Evolutionary conservation across 805 yeast species (phyloP).

Genomic region (Ogataea chonburiensis): DNA sequence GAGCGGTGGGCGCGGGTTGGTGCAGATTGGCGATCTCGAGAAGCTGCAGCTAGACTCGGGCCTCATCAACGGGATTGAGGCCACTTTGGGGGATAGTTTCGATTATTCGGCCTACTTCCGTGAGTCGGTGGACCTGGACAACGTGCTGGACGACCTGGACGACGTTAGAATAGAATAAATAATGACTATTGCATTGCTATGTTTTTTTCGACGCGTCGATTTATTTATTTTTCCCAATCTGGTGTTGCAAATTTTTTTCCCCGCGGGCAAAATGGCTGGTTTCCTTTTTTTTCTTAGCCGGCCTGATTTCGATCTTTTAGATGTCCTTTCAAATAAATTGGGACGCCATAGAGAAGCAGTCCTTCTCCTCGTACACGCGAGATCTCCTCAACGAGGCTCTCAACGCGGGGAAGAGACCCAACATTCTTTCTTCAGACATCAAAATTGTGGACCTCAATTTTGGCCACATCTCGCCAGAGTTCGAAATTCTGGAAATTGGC

Average conservation of each 20-base stretch:
- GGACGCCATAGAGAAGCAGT: slow-evolving; percentile 67
- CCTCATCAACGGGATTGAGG: slow-evolving; percentile 12
- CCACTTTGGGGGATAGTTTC: slow-evolving; percentile 18
- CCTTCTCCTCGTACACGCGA: slow-evolving; percentile 59
- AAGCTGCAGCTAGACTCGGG: slow-evolving; percentile 30
- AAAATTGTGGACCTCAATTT: slow-evolving; percentile 66
- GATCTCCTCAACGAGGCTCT: slow-evolving; percentile 69
- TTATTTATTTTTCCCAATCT: slow-evolving; percentile 10
- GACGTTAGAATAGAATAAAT: slow-evolving; percentile 30
- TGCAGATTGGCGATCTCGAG: slow-evolving; percentile 40
- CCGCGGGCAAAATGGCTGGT: slow-evolving; percentile 12
- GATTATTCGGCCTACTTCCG: slow-evolving; percentile 21
- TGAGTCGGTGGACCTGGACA: slow-evolving; percentile 9
- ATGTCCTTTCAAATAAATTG: slow-evolving; percentile 84
- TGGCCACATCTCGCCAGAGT: slow-evolving; percentile 70
- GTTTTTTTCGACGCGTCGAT: slow-evolving; percentile 4
- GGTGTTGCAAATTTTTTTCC: slow-evolving; percentile 11
- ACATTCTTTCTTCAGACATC: slow-evolving; percentile 67
- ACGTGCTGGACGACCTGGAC: slow-evolving; percentile 15
- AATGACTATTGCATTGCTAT: slow-evolving; percentile 1
- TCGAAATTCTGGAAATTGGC: slow-evolving; percentile 80
- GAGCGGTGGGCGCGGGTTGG: slow-evolving; percentile 38
- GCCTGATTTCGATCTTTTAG: slow-evolving; percentile 2
- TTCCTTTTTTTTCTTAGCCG: background rate
- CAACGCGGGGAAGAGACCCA: slow-evolving; percentile 70